These are phyloP conservation scores for Chalara sp. DNA, from an alignment of 2,329 filamentous ascomycete species.

Conservation along the genomic window DNA sequence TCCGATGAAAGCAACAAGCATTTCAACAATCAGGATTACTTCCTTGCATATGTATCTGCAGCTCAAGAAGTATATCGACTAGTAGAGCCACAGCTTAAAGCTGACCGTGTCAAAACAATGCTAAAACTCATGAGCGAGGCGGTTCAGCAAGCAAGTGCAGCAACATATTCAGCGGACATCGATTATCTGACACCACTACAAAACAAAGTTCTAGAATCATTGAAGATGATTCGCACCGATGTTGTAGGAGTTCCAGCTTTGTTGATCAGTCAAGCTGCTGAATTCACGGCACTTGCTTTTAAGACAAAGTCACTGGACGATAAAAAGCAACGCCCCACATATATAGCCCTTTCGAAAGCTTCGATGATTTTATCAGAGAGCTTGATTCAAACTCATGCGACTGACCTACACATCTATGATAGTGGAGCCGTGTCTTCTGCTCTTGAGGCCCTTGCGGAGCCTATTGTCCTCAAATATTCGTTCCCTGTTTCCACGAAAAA, in stretches of 20 bases:
- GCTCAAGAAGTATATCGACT: conserved; percentile 74
- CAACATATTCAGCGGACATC: conserved; percentile 63
- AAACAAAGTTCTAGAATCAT: conserved; percentile 57
- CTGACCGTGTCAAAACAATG: conserved; percentile 59
- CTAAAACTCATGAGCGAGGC: conserved; percentile 64
- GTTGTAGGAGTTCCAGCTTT: conserved; percentile 56
- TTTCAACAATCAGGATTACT: conserved; percentile 68
- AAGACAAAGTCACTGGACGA: conserved; percentile 26
- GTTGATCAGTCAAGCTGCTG: conserved; percentile 63
- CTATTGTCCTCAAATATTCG: conserved; percentile 74
- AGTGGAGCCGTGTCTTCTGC: conserved; percentile 60
- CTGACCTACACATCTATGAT: conserved; percentile 60
- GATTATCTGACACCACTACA: conserved; percentile 71
- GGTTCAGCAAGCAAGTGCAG: conserved; percentile 61
- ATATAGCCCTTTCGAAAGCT: conserved; percentile 80
- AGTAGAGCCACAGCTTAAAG: conserved; percentile 55
- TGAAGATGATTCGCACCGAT: conserved; percentile 63
- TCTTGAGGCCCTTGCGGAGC: conserved; percentile 59
- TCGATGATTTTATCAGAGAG: conserved; percentile 65
- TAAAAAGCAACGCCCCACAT: conserved; percentile 58
- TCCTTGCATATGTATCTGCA: conserved; percentile 76
- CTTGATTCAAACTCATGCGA: conserved; percentile 51
- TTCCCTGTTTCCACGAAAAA: conserved; percentile 68
- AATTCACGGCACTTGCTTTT: conserved; percentile 67
- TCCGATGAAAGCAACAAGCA: conserved; percentile 32